phyloP scores from a whole-genome alignment of 352 stramenopile genomes.

The Globisporangium spinosum region DNA sequence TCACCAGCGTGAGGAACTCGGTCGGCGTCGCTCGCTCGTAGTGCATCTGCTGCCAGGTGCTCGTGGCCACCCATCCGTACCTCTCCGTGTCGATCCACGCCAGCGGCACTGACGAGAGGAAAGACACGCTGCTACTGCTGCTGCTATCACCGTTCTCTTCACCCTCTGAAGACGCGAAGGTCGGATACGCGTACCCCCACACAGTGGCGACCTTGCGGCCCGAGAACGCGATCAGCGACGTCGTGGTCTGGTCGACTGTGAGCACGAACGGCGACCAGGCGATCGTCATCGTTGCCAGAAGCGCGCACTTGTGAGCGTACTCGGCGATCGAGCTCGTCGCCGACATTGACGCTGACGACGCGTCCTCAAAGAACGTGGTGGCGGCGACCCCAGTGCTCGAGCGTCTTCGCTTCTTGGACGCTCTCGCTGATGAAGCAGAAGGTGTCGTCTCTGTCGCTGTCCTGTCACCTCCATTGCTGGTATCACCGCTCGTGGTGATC shows the following conservation, averaged over 20 bases:
- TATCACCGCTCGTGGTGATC: neutral
- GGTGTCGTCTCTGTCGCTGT: neutral
- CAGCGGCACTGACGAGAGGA: constrained; percentile 30
- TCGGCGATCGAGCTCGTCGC: constrained; percentile 41
- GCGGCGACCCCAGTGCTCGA: neutral
- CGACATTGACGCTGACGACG: neutral
- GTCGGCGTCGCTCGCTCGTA: constrained; percentile 18
- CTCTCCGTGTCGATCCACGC: constrained; percentile 62
- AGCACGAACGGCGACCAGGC: constrained; percentile 72
- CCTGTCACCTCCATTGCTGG: neutral
- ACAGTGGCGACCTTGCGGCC: constrained; percentile 62
- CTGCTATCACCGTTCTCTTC: neutral
- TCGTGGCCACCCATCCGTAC: constrained; percentile 64
- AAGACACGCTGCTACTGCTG: constrained; percentile 6
- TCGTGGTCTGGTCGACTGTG: constrained; percentile 36
- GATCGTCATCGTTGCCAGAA: constrained; percentile 61
- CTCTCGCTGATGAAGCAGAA: constrained; percentile 5
- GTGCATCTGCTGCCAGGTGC: constrained; percentile 69
- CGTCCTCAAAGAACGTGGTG: neutral
- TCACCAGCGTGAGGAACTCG: constrained; percentile 33
- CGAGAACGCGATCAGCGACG: constrained; percentile 64
- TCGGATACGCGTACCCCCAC: constrained; percentile 59
- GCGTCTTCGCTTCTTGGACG: constrained; percentile 25
- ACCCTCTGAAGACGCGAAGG: constrained; percentile 24
- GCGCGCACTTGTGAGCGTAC: constrained; percentile 52